A percentile compares a stretch with the other conserved stretches of the same genome.
Evolutionary conservation across 208 protist species (phyloP).

Genomic region (Sergeia podlipaevii): DNA sequence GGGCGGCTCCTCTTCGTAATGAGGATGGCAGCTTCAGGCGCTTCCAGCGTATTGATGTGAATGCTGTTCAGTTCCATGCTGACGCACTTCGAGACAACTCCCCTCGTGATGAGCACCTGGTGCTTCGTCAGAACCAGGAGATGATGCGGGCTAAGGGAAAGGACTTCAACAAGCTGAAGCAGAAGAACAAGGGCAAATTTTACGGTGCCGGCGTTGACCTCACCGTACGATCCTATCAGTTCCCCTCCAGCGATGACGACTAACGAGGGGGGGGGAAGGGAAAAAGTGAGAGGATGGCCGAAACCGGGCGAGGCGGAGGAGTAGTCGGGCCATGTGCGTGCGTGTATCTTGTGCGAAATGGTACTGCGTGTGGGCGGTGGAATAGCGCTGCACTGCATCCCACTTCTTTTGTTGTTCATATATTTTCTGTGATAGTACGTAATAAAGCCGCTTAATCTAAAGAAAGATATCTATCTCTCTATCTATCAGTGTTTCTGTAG

Average conservation of each 20-base stretch:
- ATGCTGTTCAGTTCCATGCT: slow-evolving; percentile 52
- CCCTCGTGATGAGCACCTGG: slow-evolving; percentile 59
- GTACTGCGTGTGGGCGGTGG: no score
- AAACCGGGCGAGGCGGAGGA: no score
- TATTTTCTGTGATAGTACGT: no score
- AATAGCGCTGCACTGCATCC: no score
- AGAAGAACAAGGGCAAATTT: slow-evolving; percentile 89
- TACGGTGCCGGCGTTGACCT: slow-evolving; percentile 76
- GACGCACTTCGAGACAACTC: slow-evolving; percentile 65
- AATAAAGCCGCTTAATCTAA: no score
- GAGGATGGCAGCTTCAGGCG: slow-evolving; percentile 42
- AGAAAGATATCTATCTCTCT: no score
- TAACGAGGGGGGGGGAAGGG: no score
- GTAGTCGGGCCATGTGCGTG: no score
- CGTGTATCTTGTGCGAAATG: no score
- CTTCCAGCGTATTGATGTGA: slow-evolving; percentile 78
- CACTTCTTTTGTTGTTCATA: no score
- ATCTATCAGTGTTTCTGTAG: no score
- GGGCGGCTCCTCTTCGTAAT: slow-evolving; percentile 22
- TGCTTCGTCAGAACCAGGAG: slow-evolving; percentile 79
- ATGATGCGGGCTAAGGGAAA: slow-evolving; percentile 89
- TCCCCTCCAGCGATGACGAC: slow-evolving; percentile 82
- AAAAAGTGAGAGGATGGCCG: no score
- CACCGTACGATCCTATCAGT: slow-evolving; percentile 71
- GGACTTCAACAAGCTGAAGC: slow-evolving; percentile 87